Base-by-base conservation (phyloP, 2,329 filamentous ascomycete species). In the Alternaria panax region DNA sequence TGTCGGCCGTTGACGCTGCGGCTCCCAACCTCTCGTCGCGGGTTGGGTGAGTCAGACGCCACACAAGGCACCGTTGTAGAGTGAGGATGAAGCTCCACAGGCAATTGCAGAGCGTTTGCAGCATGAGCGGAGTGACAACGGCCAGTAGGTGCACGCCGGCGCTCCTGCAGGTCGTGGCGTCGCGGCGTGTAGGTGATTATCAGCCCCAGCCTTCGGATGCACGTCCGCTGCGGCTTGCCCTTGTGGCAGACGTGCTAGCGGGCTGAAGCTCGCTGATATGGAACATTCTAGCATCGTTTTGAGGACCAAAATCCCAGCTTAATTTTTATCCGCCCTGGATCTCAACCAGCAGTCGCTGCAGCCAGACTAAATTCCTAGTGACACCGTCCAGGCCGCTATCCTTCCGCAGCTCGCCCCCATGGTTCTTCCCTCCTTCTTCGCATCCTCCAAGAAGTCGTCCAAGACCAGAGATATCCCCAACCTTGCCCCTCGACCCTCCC, bases 341-440 rank as follows among this genome's bases (percentile, higher is more conserved):
- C 66, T 69, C 67, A 67, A 68, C 72, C 70, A 71, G 68, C 72
- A 58, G 63, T 70, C 58, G 65, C 68, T 60, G 65, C 66, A 66
- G 64, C 68, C 62, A 67, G 54, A 63, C 65, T 74, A 70, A 69
- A 66, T 64, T 64, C 62, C 63, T 59, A 72, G 73, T 71, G 66
- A 73, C 72, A 75, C 70, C 59, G 64, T 57, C 51, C 53, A 57
- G 59, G 59, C 63, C 53, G 61, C 60, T 66, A 65, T 58, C 62
- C 62, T 58, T 53, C 60, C 64, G 51, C 45, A 43, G 54, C 51
- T 68, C 66, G 68, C 68, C 68, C 64, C 64, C 68, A 77, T 77
- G 74, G 74, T 75, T 68, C 71, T 78, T 71, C 74, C 74, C 64
- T 75, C 74, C 36, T 65, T 78, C 69, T 76, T 78, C 66, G 69